Conservation (phyloP, 192 early-diverging fungal genomes). For the Phlyctochytrium arcticum region DNA sequence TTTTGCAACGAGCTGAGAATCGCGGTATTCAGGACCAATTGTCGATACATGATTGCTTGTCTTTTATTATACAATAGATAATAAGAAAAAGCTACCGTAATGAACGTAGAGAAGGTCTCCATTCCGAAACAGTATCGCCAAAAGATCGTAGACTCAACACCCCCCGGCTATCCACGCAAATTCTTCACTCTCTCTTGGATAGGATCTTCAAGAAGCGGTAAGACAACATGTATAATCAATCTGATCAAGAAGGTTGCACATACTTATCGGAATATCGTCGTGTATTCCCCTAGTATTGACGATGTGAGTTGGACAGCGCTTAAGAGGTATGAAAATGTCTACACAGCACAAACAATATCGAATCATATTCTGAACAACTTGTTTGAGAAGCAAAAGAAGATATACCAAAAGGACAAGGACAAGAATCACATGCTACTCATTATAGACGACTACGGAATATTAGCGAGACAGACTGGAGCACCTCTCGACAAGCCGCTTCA, state of each 20-base stretch:
- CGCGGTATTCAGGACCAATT: background rate
- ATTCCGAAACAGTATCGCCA: background rate
- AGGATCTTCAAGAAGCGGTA: background rate
- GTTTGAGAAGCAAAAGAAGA: background rate
- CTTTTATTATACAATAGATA: no score
- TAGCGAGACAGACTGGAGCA: background rate
- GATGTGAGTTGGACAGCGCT: background rate
- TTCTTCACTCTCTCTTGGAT: background rate
- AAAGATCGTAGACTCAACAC: background rate
- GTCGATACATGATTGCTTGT: conserved; percentile 1
- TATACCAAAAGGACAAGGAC: background rate
- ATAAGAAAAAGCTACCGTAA: no score
- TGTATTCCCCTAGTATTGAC: no score
- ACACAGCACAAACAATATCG: background rate
- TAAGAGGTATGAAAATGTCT: background rate
- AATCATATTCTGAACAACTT: background rate
- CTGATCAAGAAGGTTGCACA: no score
- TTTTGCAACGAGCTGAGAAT: no score
- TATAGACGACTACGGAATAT: no score
- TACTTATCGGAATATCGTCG: no score
- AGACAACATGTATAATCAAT: no score
- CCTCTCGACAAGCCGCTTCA: background rate
- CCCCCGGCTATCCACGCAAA: background rate
- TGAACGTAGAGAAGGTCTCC: no score
- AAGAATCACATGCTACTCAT: no score